These are phyloP conservation scores for Podospora fimiseda DNA, from an alignment of 495 filamentous ascomycete species.

Conservation along the genomic window DNA sequence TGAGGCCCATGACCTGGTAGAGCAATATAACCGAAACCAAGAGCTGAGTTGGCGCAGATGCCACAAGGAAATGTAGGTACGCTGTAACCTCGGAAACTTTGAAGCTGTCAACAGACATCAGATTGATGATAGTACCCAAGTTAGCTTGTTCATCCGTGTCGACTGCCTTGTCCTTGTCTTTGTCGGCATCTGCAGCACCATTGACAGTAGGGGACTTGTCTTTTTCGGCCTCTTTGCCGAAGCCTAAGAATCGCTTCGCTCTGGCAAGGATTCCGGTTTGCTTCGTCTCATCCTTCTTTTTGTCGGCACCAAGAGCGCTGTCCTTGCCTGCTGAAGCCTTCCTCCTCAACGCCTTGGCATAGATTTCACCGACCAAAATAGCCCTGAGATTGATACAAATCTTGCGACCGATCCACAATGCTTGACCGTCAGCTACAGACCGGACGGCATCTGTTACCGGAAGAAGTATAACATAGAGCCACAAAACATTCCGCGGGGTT, in stretches of 20 bases:
- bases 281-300: conserved; percentile 34
- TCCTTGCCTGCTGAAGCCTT: conserved; percentile 77
- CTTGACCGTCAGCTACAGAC: conserved; percentile 74
- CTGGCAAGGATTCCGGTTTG: conserved; percentile 43
- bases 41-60: conserved; percentile 76
- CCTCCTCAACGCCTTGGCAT: conserved; percentile 89
- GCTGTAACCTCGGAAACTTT: conserved; percentile 91
- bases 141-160: conserved; percentile 70
- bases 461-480: conserved; percentile 90
- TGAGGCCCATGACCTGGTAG: conserved; percentile 83
- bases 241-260: conserved; percentile 49
- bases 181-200: conserved; percentile 25
- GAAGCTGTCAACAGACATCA: conserved; percentile 99
- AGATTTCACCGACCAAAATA: conserved; percentile 96
- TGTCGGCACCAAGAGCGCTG: conserved; percentile 52
- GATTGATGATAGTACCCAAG: conserved; percentile 91
- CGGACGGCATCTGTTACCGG: conserved; percentile 72
- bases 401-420: conserved; percentile 89
- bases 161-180: conserved; percentile 31
- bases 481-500: conserved; percentile 82
- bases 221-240: conserved; percentile 48
- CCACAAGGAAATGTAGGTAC: conserved; percentile 87
- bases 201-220: conserved; percentile 11
- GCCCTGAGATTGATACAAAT: conserved; percentile 89
- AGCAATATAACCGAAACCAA: conserved; percentile 64